phyloP scores from a whole-genome alignment of 495 filamentous ascomycete species.

The Pseudevernia furfuracea region DNA sequence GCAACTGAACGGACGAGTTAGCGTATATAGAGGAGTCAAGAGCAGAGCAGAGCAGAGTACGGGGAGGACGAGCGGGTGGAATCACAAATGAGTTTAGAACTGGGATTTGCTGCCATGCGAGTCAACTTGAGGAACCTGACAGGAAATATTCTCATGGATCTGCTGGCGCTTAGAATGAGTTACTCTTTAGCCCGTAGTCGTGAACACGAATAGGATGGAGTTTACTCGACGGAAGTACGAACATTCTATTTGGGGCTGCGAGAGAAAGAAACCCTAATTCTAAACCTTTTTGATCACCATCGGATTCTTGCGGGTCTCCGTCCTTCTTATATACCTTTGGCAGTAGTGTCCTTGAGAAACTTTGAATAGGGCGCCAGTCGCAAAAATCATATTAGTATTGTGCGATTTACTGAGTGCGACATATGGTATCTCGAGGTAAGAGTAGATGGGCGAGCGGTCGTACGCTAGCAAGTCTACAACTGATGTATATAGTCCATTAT shows the following conservation, averaged over 20 bases:
- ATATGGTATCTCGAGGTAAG: not conserved
- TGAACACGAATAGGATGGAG: not conserved
- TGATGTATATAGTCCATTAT: no score
- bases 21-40: slow-evolving; percentile 62
- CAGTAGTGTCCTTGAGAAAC: not conserved
- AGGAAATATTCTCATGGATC: slow-evolving; percentile 17
- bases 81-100: slow-evolving; percentile 25
- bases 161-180: not conserved
- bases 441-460: no score
- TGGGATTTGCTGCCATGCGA: slow-evolving; percentile 40
- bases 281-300: not conserved
- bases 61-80: slow-evolving; percentile 19
- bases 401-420: not conserved
- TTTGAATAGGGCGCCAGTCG: not conserved
- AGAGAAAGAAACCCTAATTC: not conserved
- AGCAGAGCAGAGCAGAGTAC: slow-evolving; percentile 10
- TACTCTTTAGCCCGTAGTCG: not conserved
- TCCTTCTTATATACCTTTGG: not conserved
- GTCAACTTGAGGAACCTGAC: slow-evolving; percentile 49
- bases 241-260: no score
- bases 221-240: no score
- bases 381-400: not conserved
- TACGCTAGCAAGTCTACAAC: no score
- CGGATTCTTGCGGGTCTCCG: not conserved
- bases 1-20: slow-evolving; percentile 84